Evolutionary conservation across 192 early-diverging fungal genomes (phyloP), one percentile per base, ranked within the genome.

Genomic region (Entophlyctis luteolus): DNA sequence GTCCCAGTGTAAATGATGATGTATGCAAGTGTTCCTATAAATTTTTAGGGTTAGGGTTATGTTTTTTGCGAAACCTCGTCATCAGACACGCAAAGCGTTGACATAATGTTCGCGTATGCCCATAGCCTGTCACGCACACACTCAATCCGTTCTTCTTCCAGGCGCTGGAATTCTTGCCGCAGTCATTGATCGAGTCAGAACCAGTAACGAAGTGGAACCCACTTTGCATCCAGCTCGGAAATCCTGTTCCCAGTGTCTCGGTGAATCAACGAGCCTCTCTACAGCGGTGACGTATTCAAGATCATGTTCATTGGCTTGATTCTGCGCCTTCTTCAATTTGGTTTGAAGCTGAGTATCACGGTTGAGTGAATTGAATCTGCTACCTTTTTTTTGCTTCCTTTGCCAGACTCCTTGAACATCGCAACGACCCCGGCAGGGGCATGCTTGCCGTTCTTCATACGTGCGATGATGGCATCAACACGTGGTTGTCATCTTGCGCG

Each of bases 51-150:
- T 22, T 5, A 8, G 42, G 5, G 49, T 53, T 53, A 27, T 4
- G 14, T 2, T 1, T 53, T 53, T 29, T 50, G 23, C 22, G 10
- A 37, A 29, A 77, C 79, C 67, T 79, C 78, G 62, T 84, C 83
- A 53, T 85, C 79, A 0, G 78, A 42, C 10, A 85, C 82, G 59
- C 83, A 85, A n/a, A 72, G 67, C n/a, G 65, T 73, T 2, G 77
- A 75, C 8, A 84, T 36, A 27, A 84, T 76, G 56, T 85, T 85
- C 2, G 79, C 72, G 52, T 79, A 85, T 39, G 78, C 77, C 83
- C 83, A 85, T 22, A 85, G 31, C 31, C 63, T 67, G 18, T 53
- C 75, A 18, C 79, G 54, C 59, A 85, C 34, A 57, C 76, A 84
- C 45, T 80, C 63, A 47, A 84, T 72, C 45, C 83, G 59, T 48